These are phyloP conservation scores for Hordeum vulgare DNA, from an alignment of 176 grass and related monocot genomes.

Conservation along the genomic window DNA sequence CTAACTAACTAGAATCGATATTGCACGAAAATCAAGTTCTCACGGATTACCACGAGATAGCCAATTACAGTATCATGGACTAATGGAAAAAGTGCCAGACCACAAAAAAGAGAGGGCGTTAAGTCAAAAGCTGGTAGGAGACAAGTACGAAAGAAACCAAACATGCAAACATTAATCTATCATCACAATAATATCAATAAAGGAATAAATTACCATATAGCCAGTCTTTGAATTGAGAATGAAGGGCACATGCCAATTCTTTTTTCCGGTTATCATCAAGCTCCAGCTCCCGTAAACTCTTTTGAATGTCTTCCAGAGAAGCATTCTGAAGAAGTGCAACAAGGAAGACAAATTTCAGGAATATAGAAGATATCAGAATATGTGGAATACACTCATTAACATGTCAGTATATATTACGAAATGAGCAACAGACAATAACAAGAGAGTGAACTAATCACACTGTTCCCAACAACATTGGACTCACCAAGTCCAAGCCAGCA, in stretches of 20 bases:
- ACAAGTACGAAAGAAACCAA: not conserved
- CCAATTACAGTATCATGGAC: not conserved
- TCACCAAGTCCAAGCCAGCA: slow-evolving; percentile 14
- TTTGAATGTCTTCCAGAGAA: slow-evolving; percentile 72
- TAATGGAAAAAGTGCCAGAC: not conserved
- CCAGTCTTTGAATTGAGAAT: slow-evolving; percentile 97
- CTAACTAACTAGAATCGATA: not conserved
- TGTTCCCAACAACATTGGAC: slow-evolving; percentile 5
- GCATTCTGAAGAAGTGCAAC: slow-evolving; percentile 53
- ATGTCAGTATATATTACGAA: not conserved
- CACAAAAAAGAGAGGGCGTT: not conserved
- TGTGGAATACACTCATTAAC: not conserved
- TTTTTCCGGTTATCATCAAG: slow-evolving; percentile 81
- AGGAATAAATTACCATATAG: slow-evolving; percentile 67
- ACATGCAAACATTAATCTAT: not conserved
- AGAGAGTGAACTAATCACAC: slow-evolving; percentile 26
- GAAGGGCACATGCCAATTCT: slow-evolving; percentile 78
- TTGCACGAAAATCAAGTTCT: slow-evolving; percentile 5
- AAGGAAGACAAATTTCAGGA: slow-evolving; percentile 9
- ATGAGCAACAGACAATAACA: slow-evolving; percentile 12
- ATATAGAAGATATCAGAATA: not conserved
- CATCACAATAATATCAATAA: slow-evolving; percentile 3
- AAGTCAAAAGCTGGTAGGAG: not conserved
- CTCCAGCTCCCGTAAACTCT: slow-evolving; percentile 63
- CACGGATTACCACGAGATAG: not conserved